Conservation (phyloP, 148 eudicot genomes). For the Linanthus parryae region DNA sequence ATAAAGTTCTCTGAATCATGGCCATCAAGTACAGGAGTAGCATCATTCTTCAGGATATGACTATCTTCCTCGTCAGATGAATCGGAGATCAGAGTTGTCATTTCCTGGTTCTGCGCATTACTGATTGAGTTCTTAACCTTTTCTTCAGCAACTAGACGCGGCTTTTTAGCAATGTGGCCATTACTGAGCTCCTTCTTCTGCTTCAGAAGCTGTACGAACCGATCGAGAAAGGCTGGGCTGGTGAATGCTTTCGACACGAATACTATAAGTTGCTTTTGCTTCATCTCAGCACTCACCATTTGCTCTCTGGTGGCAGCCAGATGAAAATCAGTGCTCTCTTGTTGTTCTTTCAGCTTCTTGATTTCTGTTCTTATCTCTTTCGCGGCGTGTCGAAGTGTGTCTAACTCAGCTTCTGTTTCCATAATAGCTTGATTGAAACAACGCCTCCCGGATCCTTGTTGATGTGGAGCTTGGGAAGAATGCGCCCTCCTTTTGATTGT, state of each 20-base stretch:
- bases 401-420: slow-evolving; percentile 33
- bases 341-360: slow-evolving; percentile 39
- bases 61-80: slow-evolving; percentile 16
- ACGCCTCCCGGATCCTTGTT: not conserved
- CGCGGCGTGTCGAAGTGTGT: slow-evolving; percentile 35
- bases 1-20: slow-evolving; percentile 35
- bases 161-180: slow-evolving; percentile 27
- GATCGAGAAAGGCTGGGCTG: slow-evolving; percentile 28
- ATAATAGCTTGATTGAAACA: not conserved
- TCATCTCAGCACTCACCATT: slow-evolving; percentile 22
- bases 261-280: slow-evolving; percentile 32
- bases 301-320: slow-evolving; percentile 40
- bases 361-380: slow-evolving; percentile 32
- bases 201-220: slow-evolving; percentile 26
- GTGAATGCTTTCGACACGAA: slow-evolving; percentile 43
- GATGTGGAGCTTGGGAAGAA: not conserved
- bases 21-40: slow-evolving; percentile 16
- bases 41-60: slow-evolving; percentile 17
- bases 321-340: slow-evolving; percentile 25
- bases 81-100: slow-evolving; percentile 19
- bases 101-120: slow-evolving; percentile 30
- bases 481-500: slow-evolving; percentile 53
- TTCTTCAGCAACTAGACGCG: slow-evolving; percentile 11
- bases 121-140: not conserved
- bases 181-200: slow-evolving; percentile 24